Evolutionary conservation across 306 rosid species (phyloP), one percentile per base, ranked within the genome.

Genomic region (Gastrolobium bilobum): DNA sequence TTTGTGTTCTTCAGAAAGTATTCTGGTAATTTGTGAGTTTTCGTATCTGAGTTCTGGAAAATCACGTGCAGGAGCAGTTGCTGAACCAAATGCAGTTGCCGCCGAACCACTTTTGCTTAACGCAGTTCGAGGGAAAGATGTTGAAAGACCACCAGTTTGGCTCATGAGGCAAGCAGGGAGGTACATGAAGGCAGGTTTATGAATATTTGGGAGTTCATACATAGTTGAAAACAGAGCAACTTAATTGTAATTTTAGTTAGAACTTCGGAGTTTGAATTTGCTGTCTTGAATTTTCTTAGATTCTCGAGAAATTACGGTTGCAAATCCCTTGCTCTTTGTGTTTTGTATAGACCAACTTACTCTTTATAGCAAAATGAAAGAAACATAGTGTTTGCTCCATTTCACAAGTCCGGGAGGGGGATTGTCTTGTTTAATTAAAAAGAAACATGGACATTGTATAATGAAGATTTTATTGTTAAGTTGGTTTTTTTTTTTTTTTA

Each of bases 91-190:
- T 56, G 30, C 78, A 4, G 48, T 88, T 73, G 53, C 92, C 78
- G 83, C 85, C n/a, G 92, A 91, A 72, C 87, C 98, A 0, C 93
- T 95, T 72, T 80, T 95, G 89, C 96, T 95, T 46, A 91, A 91
- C 73, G 97, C 97, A 29, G 98, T 79, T 79, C 83, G 83, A 29
- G 83, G 83, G 9, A 1, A 70, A 30, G 78, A 79, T 1, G 83
- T 95, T 40, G 99, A 93, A 37, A 91, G 99, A 53, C 99, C 99
- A 43, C 99, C 99, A 2, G 99, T 95, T 89, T 95, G 99, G 99
- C 95, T 95, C 62, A 95, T 95, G 99, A 90, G 99, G 85, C 99
- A 95, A 86, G 99, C 99, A 15, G 99, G 99, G 96, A 92, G 98
- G 93, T 94, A 94, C 85, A 94, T 94, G 98, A 94, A 94, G 98